These are phyloP conservation scores for Colletotrichum tropicicola DNA, from an alignment of 2,329 filamentous ascomycete species.

Conservation along the genomic window DNA sequence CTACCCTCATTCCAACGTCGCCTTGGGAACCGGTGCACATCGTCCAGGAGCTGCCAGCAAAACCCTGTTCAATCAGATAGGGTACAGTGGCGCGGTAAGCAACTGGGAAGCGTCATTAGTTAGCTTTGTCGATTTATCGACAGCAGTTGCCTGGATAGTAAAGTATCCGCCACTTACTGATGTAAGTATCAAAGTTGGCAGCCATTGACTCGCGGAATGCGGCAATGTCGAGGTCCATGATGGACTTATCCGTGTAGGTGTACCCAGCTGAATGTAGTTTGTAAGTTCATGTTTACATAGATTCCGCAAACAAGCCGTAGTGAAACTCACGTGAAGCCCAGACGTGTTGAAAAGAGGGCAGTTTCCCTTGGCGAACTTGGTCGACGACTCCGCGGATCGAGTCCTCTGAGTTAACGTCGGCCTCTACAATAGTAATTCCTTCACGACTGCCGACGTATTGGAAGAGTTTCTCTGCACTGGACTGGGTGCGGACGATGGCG, in stretches of 20 bases:
- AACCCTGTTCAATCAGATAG: slow-evolving; percentile 40
- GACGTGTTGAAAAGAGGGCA: slow-evolving; percentile 49
- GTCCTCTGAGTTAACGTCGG: slow-evolving; percentile 40
- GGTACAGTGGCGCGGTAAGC: slow-evolving; percentile 42
- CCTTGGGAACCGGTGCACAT: slow-evolving; percentile 42
- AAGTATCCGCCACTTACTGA: slow-evolving; percentile 35
- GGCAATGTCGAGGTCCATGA: slow-evolving; percentile 34
- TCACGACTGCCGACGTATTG: slow-evolving; percentile 38
- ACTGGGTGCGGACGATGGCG: slow-evolving; percentile 47
- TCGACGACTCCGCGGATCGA: slow-evolving; percentile 44
- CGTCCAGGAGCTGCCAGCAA: slow-evolving; percentile 40
- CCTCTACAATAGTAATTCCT: slow-evolving; percentile 42
- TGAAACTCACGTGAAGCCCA: slow-evolving; percentile 39
- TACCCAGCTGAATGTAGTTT: slow-evolving; percentile 34
- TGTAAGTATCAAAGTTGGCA: slow-evolving; percentile 39
- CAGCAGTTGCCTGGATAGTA: too few species aligned
- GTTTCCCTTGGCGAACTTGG: slow-evolving; percentile 39
- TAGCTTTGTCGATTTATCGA: background rate
- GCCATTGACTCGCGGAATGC: slow-evolving; percentile 35
- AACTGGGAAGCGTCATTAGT: slow-evolving; percentile 26
- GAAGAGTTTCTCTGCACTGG: slow-evolving; percentile 43
- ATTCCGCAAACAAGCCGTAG: too few species aligned
- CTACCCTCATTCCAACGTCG: slow-evolving; percentile 32
- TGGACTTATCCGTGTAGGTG: slow-evolving; percentile 31
- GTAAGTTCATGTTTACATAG: background rate